Percentiles rank a stretch among this genome's conserved stretches.
Evolutionary conservation across 1,284 basidiomycete species (phyloP).

Genomic region (Hortiboletus rubellus): DNA sequence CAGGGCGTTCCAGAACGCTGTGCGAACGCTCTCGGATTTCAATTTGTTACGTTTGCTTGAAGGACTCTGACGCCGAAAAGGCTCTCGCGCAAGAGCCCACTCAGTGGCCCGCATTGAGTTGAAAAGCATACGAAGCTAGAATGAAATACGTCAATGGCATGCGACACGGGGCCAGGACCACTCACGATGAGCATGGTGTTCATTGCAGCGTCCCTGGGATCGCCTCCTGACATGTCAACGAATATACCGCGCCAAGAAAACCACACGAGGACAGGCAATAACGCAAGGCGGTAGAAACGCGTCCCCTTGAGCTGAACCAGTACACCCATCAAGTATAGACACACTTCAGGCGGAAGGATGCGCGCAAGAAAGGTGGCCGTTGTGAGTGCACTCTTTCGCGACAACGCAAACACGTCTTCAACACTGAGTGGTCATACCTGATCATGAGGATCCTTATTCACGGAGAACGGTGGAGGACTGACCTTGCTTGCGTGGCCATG

Average conservation of each 20-base stretch:
- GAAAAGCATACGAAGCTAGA: constrained; percentile 19
- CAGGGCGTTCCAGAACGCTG: constrained; percentile 28
- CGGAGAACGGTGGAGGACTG: neutral
- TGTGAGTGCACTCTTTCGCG: constrained; percentile 12
- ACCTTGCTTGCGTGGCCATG: constrained; percentile 3
- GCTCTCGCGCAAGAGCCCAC: constrained; percentile 23
- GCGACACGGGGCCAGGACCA: neutral
- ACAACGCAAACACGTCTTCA: constrained; percentile 5
- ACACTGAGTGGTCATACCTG: neutral
- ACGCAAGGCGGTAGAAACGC: constrained; percentile 21
- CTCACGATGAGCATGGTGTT: constrained; percentile 24
- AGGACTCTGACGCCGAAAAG: constrained; percentile 11
- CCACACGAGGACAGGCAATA: constrained; percentile 26
- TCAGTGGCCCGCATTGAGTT: constrained; percentile 13
- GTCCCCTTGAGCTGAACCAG: constrained; percentile 32
- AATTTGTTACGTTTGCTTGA: neutral
- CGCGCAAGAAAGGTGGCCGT: constrained; percentile 7
- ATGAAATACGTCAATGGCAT: neutral
- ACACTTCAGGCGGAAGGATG: constrained; percentile 18
- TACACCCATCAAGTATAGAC: constrained; percentile 30
- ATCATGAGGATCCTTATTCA: neutral
- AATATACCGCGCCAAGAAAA: constrained; percentile 21
- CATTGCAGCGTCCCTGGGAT: constrained; percentile 8
- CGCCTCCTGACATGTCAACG: constrained; percentile 28
- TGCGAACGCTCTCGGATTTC: constrained; percentile 1